A percentile compares a stretch with the other conserved stretches of the same genome.
Conservation (phyloP, 1,139 yeast genomes). For the Candida neerlandica region DNA sequence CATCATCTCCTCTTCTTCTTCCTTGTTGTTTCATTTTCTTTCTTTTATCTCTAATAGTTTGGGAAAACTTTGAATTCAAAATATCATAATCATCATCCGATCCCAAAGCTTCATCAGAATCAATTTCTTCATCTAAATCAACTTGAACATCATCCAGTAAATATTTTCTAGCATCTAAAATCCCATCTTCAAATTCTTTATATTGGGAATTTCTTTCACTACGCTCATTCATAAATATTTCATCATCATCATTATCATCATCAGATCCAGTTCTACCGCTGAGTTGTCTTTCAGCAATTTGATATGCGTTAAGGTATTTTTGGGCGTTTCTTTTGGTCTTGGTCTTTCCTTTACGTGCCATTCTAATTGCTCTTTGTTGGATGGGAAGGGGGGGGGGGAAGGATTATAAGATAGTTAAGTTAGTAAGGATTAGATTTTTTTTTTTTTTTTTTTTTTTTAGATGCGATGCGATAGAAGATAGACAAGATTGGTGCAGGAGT, state of each 20-base stretch:
- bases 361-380: neutral
- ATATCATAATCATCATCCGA: slow-evolving; percentile 76
- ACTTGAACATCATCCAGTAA: slow-evolving; percentile 33
- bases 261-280: slow-evolving; percentile 23
- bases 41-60: slow-evolving; percentile 59
- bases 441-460: slow-evolving; percentile 1
- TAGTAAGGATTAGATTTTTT: neutral
- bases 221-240: slow-evolving; percentile 7
- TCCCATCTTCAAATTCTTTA: slow-evolving; percentile 35
- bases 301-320: slow-evolving; percentile 48
- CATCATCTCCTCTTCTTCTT: slow-evolving; percentile 20
- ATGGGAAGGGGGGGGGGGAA: neutral
- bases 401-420: neutral
- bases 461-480: slow-evolving; percentile 1
- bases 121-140: slow-evolving; percentile 66
- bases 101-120: slow-evolving; percentile 77
- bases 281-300: slow-evolving; percentile 47
- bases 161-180: slow-evolving; percentile 46
- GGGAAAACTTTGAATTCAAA: slow-evolving; percentile 66
- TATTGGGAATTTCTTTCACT: neutral
- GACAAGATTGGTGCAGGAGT: no score
- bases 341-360: slow-evolving; percentile 6
- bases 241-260: slow-evolving; percentile 22
- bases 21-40: slow-evolving; percentile 35
- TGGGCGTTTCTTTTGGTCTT: slow-evolving; percentile 30